Conservation (phyloP, 345 rosid genomes). For the Eutrema japonicum region DNA sequence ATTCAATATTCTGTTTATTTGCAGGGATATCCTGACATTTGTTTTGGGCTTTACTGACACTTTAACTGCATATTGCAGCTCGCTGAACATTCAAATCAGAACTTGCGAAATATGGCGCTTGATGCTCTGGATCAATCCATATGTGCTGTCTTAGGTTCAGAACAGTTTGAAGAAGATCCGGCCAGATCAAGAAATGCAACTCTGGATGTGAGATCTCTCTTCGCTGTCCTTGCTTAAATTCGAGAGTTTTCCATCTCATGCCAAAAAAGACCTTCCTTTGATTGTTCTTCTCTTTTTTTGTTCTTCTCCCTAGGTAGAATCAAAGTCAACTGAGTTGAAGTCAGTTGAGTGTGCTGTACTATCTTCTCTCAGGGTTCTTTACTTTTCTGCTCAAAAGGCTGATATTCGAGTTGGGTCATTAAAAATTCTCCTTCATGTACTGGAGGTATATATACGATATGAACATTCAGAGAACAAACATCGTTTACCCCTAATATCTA, state of each 20-base stretch:
- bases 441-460: constrained; percentile 67
- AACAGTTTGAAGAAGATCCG: constrained; percentile 65
- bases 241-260: constrained; percentile 24
- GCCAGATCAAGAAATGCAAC: constrained; percentile 48
- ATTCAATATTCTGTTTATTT: constrained; percentile 33
- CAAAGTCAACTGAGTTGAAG: constrained; percentile 54
- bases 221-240: constrained; percentile 27
- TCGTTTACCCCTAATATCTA: constrained; percentile 31
- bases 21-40: constrained; percentile 30
- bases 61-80: constrained; percentile 66
- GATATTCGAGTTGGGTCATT: constrained; percentile 87
- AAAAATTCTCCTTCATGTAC: constrained; percentile 93
- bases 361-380: constrained; percentile 82
- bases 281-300: constrained; percentile 30
- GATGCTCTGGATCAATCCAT: constrained; percentile 96
- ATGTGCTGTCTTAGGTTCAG: constrained; percentile 90
- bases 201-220: constrained; percentile 62
- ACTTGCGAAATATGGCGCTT: constrained; percentile 81
- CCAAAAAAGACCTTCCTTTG: constrained; percentile 23
- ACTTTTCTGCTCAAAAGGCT: constrained; percentile 73
- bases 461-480: constrained; percentile 27
- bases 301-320: constrained; percentile 55
- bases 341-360: constrained; percentile 83
- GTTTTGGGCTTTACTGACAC: constrained; percentile 45
- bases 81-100: constrained; percentile 80